Evolutionary conservation across 805 yeast species (phyloP), one percentile per base, ranked within the genome.

Genomic region (Starmerella geochares): DNA sequence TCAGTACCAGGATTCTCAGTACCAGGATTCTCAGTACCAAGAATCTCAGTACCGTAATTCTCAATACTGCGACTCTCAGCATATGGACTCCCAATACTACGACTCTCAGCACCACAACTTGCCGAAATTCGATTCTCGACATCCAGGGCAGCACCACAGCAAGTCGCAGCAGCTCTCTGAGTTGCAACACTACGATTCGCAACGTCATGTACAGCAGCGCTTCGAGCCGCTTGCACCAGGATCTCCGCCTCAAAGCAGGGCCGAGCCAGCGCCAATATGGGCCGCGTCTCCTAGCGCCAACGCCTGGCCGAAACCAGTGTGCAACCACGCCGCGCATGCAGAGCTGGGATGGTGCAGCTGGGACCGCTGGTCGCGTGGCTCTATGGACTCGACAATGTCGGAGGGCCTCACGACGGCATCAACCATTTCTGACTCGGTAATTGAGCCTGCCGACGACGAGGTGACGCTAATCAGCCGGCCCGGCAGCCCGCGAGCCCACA

Each of bases 311-410:
- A 4, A 14, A 29, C 42, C 29, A 1, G 20, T 24, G 20, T 38
- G 39, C 25, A 25, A 36, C 25, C 39, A 36, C 16, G n/a, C 25
- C 4, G 39, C 39, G 41, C 29, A 37, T 19, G 23, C 44, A n/a
- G 33, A 27, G 7, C 23, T 27, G n/a, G 33, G 27, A n/a, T 40
- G 44, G 44, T 27, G 17, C 9, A 27, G 27, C 24, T 40, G 44
- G 44, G 27, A 27, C 16, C 44, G 33, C 23, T 40, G 44, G 44
- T 6, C 44, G 32, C 44, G 44, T 32, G 27, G 33, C 10, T 40
- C 44, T 11, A 27, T 40, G 14, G 33, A 27, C 23, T 40, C 44
- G 9, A 20, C 33, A 3, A 13, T 14, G 9, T 25, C 44, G 24
- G 44, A 21, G 23, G 44, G 24, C 23, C 16, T 40, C 16, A 40